Evolutionary conservation across 2,329 filamentous ascomycete genomes (phyloP).

Genomic region (Aspergillus piperis): DNA sequence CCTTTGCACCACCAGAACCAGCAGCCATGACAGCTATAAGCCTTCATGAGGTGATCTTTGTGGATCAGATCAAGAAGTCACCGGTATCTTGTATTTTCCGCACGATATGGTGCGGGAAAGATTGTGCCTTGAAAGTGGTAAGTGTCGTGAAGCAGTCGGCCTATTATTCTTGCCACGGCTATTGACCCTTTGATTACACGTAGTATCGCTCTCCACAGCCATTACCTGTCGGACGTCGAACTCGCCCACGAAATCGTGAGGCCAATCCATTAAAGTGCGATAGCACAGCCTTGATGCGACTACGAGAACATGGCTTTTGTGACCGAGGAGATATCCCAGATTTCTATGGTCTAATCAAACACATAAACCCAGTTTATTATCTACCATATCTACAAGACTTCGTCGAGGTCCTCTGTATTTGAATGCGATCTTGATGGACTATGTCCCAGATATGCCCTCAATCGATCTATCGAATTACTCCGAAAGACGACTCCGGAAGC

Average conservation of each 20-base stretch:
- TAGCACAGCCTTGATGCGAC: background rate
- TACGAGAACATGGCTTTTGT: background rate
- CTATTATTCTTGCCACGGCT: background rate
- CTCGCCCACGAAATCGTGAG: background rate
- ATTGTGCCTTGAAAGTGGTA: background rate
- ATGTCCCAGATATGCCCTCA: background rate
- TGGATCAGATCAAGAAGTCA: background rate
- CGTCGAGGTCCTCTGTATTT: background rate
- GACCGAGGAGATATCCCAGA: background rate
- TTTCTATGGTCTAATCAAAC: background rate
- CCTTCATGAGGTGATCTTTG: background rate
- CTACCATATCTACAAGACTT: background rate
- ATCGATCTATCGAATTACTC: background rate
- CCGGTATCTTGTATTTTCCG: background rate
- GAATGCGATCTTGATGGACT: background rate
- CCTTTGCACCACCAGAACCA: too few relatives aligned
- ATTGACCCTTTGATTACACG: too few relatives aligned
- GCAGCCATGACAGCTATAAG: background rate
- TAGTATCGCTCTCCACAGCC: background rate
- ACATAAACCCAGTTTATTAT: background rate
- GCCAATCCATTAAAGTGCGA: background rate
- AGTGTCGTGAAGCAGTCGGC: background rate
- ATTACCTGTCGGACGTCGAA: background rate
- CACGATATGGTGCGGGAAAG: background rate
- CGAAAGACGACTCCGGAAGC: background rate